Conservation (phyloP, 306 rosid genomes). For the Inga oerstediana region DNA sequence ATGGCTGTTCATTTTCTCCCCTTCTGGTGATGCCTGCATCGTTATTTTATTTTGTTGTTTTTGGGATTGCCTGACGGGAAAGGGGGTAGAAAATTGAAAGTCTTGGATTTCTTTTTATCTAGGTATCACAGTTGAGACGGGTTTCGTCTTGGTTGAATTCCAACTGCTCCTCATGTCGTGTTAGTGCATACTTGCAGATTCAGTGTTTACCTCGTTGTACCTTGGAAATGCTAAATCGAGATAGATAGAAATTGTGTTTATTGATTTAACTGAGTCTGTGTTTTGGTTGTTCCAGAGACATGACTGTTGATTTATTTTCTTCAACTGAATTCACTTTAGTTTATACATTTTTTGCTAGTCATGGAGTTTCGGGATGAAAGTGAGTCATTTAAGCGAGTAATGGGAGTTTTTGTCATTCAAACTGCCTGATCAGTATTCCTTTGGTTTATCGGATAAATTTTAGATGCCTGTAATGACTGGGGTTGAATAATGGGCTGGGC, state of each 20-base stretch:
- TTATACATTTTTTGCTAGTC: not conserved
- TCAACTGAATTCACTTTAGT: not conserved
- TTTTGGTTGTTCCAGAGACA: constrained; percentile 4
- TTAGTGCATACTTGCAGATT: not conserved
- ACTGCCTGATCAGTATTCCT: not conserved
- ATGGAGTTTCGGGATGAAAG: not conserved
- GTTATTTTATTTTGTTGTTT: not conserved
- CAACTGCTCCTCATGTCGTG: not conserved
- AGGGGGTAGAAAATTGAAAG: not conserved
- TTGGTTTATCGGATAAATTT: not conserved
- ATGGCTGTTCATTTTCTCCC: not conserved
- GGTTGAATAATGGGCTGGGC: not conserved
- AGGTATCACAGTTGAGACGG: not conserved
- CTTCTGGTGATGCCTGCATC: not conserved
- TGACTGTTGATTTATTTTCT: not conserved
- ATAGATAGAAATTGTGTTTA: not conserved
- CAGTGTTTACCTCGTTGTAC: not conserved
- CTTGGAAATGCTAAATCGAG: not conserved
- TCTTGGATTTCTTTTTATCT: not conserved
- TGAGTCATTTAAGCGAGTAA: not conserved
- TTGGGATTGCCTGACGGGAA: not conserved
- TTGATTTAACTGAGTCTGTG: not conserved
- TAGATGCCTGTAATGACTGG: not conserved
- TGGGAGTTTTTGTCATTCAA: not conserved
- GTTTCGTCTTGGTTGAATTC: not conserved